Conservation (phyloP, 306 rosid species). For the Castanea sativa region DNA sequence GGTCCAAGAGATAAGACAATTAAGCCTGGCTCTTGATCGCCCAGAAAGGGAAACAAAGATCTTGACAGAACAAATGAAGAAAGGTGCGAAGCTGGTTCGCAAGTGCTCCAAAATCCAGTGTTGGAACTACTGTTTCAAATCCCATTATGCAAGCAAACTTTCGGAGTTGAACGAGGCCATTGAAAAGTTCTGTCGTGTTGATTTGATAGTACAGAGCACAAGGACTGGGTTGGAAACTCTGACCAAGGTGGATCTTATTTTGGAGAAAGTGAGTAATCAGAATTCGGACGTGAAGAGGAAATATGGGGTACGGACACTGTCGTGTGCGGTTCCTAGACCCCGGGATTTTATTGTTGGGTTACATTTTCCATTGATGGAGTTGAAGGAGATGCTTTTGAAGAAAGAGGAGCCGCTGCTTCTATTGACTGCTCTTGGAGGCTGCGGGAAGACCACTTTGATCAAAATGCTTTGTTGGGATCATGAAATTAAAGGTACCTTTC, state of each 20-base stretch:
- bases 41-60: neutral
- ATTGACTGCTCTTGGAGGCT: conserved; percentile 49
- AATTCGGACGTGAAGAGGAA: conserved; percentile 2
- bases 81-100: conserved; percentile 6
- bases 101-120: neutral
- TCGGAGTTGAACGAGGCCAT: neutral
- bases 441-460: conserved; percentile 57
- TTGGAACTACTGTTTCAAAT: neutral
- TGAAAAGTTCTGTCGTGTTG: neutral
- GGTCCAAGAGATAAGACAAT: conserved; percentile 6
- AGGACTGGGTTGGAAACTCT: conserved; percentile 6
- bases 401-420: conserved; percentile 10
- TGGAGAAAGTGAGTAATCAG: neutral
- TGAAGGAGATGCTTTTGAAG: conserved; percentile 36
- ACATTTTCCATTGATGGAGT: conserved; percentile 17
- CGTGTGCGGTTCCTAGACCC: conserved; percentile 26
- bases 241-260: neutral
- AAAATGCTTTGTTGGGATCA: conserved; percentile 34
- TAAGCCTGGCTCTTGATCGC: neutral
- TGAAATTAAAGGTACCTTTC: conserved; percentile 32
- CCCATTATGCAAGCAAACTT: conserved; percentile 8
- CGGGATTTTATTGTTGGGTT: conserved; percentile 32
- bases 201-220: neutral
- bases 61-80: neutral
- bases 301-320: neutral